Evolutionary conservation across 495 filamentous ascomycete genomes (phyloP).

Genomic region (Cenococcum geophilum): DNA sequence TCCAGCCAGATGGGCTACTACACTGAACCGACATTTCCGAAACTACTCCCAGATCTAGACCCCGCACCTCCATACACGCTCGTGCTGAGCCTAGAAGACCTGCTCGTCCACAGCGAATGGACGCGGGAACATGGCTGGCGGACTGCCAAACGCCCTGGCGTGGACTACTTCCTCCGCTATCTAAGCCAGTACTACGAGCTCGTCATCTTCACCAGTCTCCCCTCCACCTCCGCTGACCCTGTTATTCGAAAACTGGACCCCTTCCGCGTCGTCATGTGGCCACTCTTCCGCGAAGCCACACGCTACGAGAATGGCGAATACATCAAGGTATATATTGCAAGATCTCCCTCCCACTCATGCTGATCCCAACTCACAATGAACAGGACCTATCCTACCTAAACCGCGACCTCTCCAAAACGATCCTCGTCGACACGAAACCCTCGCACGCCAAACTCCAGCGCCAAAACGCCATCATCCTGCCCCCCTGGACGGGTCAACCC

Average conservation of each 20-base stretch:
- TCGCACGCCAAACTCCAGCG: constrained; percentile 78
- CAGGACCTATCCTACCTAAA: constrained; percentile 95
- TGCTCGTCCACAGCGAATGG: constrained; percentile 93
- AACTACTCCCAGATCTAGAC: constrained; percentile 84
- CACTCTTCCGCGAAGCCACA: constrained; percentile 88
- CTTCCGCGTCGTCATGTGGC: constrained; percentile 94
- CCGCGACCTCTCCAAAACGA: constrained; percentile 86
- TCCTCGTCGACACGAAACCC: constrained; percentile 82
- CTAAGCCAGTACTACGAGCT: constrained; percentile 96
- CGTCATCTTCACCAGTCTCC: constrained; percentile 86
- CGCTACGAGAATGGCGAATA: constrained; percentile 92
- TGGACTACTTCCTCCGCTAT: constrained; percentile 96
- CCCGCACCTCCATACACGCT: constrained; percentile 77
- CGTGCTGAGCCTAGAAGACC: constrained; percentile 85
- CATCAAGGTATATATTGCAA: constrained; percentile 69
- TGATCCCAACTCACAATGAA: neutral
- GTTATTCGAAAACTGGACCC: constrained; percentile 90
- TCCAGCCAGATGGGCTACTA: constrained; percentile 78
- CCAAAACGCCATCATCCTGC: constrained; percentile 85
- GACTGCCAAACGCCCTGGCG: constrained; percentile 86
- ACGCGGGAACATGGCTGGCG: constrained; percentile 89
- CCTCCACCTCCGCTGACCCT: constrained; percentile 73
- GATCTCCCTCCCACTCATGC: constrained; percentile 19
- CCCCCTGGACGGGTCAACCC: constrained; percentile 78
- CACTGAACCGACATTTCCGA: constrained; percentile 91